Percentiles rank a stretch among this genome's conserved stretches.
These are phyloP conservation scores for Monosporozyma solicola DNA, from an alignment of 805 yeast genomes.

Conservation along the genomic window DNA sequence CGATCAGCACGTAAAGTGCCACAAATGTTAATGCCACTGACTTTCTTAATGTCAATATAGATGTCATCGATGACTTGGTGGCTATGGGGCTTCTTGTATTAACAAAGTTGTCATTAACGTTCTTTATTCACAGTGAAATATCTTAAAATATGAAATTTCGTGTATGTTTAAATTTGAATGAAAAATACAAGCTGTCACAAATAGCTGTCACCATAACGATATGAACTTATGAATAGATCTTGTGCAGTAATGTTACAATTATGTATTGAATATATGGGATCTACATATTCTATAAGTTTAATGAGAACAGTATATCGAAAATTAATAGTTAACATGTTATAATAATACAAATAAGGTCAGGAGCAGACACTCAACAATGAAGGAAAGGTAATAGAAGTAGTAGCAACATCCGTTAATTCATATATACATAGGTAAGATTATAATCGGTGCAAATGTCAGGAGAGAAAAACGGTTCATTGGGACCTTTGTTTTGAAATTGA, in stretches of 20 bases:
- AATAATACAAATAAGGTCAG: background rate
- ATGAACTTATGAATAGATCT: background rate
- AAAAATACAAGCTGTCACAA: background rate
- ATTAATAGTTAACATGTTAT: background rate
- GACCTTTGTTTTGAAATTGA: background rate
- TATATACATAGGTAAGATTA: background rate
- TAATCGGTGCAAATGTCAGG: background rate
- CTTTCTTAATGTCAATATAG: conserved; percentile 12
- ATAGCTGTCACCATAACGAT: no score
- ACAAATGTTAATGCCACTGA: conserved; percentile 17
- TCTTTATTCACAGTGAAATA: background rate
- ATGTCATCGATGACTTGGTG: background rate
- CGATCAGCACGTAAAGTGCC: conserved; percentile 28
- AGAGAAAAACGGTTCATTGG: background rate
- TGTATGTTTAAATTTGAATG: background rate
- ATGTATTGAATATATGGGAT: background rate
- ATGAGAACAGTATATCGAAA: background rate
- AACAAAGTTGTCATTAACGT: background rate
- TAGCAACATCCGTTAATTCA: background rate
- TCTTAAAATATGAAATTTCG: background rate
- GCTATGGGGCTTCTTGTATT: background rate
- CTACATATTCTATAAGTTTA: background rate
- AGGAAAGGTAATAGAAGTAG: background rate
- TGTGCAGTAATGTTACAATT: background rate
- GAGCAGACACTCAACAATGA: background rate